Conservation (phyloP, 2,329 filamentous ascomycete species). For the Botrytis galanthina region DNA sequence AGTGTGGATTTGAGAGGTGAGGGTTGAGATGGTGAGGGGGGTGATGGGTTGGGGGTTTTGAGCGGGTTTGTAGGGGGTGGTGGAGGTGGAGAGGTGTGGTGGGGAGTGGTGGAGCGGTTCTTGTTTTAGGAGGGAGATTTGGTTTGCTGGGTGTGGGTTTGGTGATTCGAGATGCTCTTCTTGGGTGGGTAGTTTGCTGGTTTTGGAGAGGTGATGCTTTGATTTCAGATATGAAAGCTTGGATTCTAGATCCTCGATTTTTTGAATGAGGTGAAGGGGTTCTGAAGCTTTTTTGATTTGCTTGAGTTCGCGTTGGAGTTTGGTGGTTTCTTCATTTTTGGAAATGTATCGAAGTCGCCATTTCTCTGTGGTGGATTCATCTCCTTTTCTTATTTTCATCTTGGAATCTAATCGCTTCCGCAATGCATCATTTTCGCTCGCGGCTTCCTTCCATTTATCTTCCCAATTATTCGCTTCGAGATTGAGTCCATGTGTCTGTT, state of each 20-base stretch:
- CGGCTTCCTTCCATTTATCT: neutral
- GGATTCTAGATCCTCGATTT: neutral
- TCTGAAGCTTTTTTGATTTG: neutral
- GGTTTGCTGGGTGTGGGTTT: neutral
- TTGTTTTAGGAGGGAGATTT: neutral
- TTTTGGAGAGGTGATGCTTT: no score
- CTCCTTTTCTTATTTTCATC: no score
- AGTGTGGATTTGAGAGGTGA: no score
- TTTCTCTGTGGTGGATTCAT: neutral
- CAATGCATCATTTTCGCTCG: no score
- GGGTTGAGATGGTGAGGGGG: no score
- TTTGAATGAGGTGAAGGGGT: neutral
- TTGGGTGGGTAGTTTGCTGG: fast-evolving
- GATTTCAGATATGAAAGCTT: no score
- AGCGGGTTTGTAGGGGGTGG: no score
- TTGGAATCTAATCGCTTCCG: neutral
- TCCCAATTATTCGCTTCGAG: neutral
- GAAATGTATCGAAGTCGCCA: neutral
- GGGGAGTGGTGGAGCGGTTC: neutral
- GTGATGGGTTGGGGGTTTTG: neutral
- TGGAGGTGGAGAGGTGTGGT: neutral
- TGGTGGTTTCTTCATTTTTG: neutral
- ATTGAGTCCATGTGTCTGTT: neutral
- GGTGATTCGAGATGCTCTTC: neutral
- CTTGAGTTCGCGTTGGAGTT: neutral